Percentiles rank a stretch among this genome's conserved stretches.
phyloP scores from a whole-genome alignment of 2,329 filamentous ascomycete species.

The Myriosclerotinia duriaeana region DNA sequence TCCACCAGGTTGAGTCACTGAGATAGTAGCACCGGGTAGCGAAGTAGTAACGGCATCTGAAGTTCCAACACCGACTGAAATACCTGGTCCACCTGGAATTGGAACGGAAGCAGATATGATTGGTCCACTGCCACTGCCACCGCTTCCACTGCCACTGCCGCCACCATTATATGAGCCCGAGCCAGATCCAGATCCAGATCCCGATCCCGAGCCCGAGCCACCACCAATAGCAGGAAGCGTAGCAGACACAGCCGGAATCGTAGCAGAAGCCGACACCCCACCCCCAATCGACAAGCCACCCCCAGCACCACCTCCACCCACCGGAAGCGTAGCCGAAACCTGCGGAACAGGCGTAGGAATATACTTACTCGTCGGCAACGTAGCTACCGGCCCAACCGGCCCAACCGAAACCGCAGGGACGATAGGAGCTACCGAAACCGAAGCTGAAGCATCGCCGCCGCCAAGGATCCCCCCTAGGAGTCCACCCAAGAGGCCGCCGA shows the following conservation, averaged over 20 bases:
- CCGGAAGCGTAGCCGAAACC: slow-evolving; percentile 1
- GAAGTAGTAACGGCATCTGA: slow-evolving; percentile 9
- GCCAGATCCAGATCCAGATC: background rate
- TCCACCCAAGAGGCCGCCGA: background rate
- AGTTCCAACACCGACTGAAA: slow-evolving; percentile 14
- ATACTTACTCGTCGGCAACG: background rate
- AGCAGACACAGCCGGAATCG: background rate
- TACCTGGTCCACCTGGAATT: background rate
- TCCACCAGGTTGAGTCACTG: slow-evolving; percentile 11
- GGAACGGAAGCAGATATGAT: slow-evolving; percentile 3
- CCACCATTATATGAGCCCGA: slow-evolving; percentile 1
- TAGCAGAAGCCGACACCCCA: slow-evolving; percentile 10
- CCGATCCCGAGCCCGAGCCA: slow-evolving; percentile 1
- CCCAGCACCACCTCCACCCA: background rate
- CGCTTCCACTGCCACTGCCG: background rate
- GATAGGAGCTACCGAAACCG: background rate
- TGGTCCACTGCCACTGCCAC: background rate
- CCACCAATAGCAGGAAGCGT: background rate
- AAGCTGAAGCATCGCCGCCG: background rate
- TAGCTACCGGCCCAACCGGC: background rate
- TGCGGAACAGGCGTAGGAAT: background rate
- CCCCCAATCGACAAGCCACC: slow-evolving; percentile 6
- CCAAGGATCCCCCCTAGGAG: background rate
- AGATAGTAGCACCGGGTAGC: background rate
- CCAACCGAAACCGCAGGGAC: background rate